These are phyloP conservation scores for Talaromyces sp. DNA, from an alignment of 2,329 filamentous ascomycete species.

Conservation along the genomic window DNA sequence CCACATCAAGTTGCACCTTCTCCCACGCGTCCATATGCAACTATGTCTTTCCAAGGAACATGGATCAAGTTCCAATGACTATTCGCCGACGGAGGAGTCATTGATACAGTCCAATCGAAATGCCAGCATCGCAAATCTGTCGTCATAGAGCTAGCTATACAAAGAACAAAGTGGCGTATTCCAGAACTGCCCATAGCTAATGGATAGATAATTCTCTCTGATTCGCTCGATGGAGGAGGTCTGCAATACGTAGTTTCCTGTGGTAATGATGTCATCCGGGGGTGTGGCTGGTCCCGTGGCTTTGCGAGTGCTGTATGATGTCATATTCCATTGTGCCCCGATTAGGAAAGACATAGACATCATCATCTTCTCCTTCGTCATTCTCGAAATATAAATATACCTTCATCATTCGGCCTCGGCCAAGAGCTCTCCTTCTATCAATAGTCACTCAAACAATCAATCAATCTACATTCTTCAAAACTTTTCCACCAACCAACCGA, in stretches of 20 bases:
- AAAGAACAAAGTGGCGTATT: not conserved
- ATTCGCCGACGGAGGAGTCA: not conserved
- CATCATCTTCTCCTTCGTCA: not conserved
- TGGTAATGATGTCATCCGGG: not conserved
- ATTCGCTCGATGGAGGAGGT: not conserved
- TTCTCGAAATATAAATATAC: not conserved
- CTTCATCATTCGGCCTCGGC: not conserved
- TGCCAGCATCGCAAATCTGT: not conserved
- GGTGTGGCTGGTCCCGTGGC: constrained; percentile 3
- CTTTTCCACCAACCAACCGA: not conserved
- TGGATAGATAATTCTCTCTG: not conserved
- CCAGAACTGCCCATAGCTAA: not conserved
- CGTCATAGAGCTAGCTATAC: not conserved
- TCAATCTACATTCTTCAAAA: not conserved
- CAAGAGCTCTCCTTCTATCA: not conserved
- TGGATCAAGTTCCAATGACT: not conserved
- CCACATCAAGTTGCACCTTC: not conserved
- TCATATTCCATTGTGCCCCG: constrained; percentile 8
- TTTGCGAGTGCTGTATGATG: constrained; percentile 3
- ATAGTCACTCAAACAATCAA: not conserved
- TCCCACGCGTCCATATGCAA: not conserved
- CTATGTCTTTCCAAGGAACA: not conserved
- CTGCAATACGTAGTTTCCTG: not conserved
- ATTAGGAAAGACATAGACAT: constrained; percentile 6
- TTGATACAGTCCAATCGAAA: not conserved